These are phyloP conservation scores for Penicillium angulare DNA, from an alignment of 495 filamentous ascomycete genomes.

Conservation along the genomic window DNA sequence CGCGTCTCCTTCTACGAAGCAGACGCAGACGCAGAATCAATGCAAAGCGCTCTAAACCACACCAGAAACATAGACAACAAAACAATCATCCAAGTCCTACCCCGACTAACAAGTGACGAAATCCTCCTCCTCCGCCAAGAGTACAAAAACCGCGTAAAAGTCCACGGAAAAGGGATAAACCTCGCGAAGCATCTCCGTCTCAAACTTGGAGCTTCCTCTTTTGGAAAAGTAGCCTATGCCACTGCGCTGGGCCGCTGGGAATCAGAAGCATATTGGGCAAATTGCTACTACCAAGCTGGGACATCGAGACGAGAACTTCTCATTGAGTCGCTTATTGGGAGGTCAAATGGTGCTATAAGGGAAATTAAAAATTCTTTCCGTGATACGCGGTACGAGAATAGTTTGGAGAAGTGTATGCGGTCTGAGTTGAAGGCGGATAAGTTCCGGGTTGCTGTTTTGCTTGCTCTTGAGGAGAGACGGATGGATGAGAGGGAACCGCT, in stretches of 20 bases:
- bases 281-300: slow-evolving; percentile 94
- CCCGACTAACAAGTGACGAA: slow-evolving; percentile 79
- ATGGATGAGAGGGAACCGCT: slow-evolving; percentile 72
- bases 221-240: slow-evolving; percentile 88
- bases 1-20: slow-evolving; percentile 72
- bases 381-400: slow-evolving; percentile 89
- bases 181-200: slow-evolving; percentile 92
- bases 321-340: slow-evolving; percentile 89
- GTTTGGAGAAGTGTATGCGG: slow-evolving; percentile 80
- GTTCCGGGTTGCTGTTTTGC: slow-evolving; percentile 83
- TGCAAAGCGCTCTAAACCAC: slow-evolving; percentile 73
- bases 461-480: slow-evolving; percentile 75
- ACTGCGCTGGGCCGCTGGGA: slow-evolving; percentile 91
- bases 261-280: slow-evolving; percentile 95
- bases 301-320: slow-evolving; percentile 81
- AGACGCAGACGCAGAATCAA: slow-evolving; percentile 67
- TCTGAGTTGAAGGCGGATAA: slow-evolving; percentile 91
- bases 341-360: slow-evolving; percentile 80
- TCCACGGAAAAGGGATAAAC: slow-evolving; percentile 82
- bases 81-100: slow-evolving; percentile 78
- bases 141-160: slow-evolving; percentile 87
- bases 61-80: slow-evolving; percentile 63
- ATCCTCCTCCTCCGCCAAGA: slow-evolving; percentile 78
- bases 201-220: slow-evolving; percentile 65
- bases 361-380: slow-evolving; percentile 89